Conservation (phyloP, 345 rosid species). For the Hevea brasiliensis region DNA sequence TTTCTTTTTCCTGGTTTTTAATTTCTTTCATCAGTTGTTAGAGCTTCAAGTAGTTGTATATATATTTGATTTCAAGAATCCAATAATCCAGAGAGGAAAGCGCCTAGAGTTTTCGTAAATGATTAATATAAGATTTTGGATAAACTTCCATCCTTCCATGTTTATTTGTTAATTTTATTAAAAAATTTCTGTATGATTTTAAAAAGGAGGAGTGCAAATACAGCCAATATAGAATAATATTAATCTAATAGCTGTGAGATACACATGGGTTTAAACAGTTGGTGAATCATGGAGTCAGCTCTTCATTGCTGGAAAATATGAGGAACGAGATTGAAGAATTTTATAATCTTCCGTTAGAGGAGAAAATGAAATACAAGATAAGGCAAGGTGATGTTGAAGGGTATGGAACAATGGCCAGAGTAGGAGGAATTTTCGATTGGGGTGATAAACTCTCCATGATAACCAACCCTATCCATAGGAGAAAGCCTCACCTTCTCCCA, state of each 20-base stretch:
- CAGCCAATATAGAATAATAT: background rate
- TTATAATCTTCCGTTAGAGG: slow-evolving; percentile 35
- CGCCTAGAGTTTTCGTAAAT: too few relatives aligned
- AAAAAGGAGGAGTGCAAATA: background rate
- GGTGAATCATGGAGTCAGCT: slow-evolving; percentile 40
- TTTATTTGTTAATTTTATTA: background rate
- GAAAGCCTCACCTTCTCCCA: slow-evolving; percentile 41
- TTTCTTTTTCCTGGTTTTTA: background rate
- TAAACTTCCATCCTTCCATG: background rate
- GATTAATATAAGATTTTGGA: too few relatives aligned
- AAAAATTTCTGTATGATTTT: background rate
- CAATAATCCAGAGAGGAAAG: too few relatives aligned
- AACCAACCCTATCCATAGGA: slow-evolving; percentile 24
- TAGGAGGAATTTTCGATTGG: slow-evolving; percentile 23
- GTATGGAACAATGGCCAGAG: slow-evolving; percentile 6
- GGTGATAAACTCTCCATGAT: slow-evolving; percentile 25
- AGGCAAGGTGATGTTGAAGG: slow-evolving; percentile 33
- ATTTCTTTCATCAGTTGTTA: background rate
- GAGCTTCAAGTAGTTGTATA: too few relatives aligned
- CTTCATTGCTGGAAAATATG: slow-evolving; percentile 19
- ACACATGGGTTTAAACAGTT: slow-evolving; percentile 16
- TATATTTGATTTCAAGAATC: too few relatives aligned
- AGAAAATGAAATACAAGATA: slow-evolving; percentile 31
- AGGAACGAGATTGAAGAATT: slow-evolving; percentile 28
- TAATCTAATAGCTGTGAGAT: too few relatives aligned